phyloP scores from a whole-genome alignment of 73 alveolate species.

The Tetrahymena thermophila region DNA sequence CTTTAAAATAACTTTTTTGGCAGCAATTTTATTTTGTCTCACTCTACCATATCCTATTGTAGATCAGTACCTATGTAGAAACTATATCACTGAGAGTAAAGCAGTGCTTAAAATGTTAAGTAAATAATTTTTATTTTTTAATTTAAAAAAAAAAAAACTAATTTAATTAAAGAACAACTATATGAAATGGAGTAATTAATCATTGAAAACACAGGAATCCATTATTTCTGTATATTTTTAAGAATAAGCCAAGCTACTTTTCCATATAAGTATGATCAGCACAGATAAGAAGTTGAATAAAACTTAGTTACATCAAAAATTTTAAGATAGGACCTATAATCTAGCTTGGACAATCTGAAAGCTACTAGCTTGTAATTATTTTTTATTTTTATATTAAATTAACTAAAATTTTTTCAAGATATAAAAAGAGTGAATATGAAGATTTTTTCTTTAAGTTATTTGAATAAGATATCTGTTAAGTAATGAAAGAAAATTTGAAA shows the following conservation, averaged over 20 bases:
- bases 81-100: neutral
- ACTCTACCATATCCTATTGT: neutral
- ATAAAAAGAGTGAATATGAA: neutral
- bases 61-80: neutral
- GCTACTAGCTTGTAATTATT: neutral
- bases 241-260: neutral
- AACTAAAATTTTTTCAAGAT: neutral
- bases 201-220: neutral
- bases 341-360: neutral
- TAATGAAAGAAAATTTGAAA: neutral
- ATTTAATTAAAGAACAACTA: neutral
- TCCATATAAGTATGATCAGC: neutral
- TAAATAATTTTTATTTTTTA: neutral
- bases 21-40: neutral
- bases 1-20: neutral
- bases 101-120: neutral
- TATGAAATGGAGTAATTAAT: neutral
- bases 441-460: neutral
- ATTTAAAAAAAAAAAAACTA: neutral
- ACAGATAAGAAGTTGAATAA: neutral
- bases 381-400: too few relatives aligned
- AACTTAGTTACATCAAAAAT: neutral
- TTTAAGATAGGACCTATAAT: too few relatives aligned
- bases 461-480: neutral
- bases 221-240: too few relatives aligned